These are phyloP conservation scores for Tuber microsphaerosporum DNA, from an alignment of 495 filamentous ascomycete genomes.

Conservation along the genomic window DNA sequence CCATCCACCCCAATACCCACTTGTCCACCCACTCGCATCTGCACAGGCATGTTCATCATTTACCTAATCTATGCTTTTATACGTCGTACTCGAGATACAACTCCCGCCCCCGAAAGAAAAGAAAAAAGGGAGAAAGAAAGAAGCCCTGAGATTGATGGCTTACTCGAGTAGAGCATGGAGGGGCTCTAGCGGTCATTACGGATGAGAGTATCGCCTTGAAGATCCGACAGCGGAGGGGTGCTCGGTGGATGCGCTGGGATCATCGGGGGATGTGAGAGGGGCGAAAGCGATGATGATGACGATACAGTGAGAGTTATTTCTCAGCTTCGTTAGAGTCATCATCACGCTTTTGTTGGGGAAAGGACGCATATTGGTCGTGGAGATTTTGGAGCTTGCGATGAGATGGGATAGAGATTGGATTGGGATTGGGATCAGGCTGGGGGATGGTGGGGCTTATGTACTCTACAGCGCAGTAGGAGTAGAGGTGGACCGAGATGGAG, in stretches of 20 bases:
- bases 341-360: neutral
- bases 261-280: neutral
- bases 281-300: neutral
- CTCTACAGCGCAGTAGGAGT: too few species aligned
- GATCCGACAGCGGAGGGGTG: neutral
- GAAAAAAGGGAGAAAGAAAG: neutral
- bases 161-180: neutral
- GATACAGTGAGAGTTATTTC: neutral
- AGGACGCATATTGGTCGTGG: neutral
- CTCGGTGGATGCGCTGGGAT: neutral
- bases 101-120: neutral
- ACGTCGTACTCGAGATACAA: neutral
- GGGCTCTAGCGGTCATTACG: neutral
- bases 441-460: too few species aligned
- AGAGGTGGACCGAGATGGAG: too few species aligned
- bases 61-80: neutral
- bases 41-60: neutral
- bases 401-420: neutral
- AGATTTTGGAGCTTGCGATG: neutral
- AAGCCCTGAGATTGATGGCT: neutral
- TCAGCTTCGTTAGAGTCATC: neutral
- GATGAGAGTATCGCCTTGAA: neutral
- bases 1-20: neutral
- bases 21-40: neutral
- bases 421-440: too few species aligned